Percentiles rank a stretch among this genome's conserved stretches.
Evolutionary conservation across 192 early-diverging fungal species (phyloP).

Genomic region (Backusella morwellensis): DNA sequence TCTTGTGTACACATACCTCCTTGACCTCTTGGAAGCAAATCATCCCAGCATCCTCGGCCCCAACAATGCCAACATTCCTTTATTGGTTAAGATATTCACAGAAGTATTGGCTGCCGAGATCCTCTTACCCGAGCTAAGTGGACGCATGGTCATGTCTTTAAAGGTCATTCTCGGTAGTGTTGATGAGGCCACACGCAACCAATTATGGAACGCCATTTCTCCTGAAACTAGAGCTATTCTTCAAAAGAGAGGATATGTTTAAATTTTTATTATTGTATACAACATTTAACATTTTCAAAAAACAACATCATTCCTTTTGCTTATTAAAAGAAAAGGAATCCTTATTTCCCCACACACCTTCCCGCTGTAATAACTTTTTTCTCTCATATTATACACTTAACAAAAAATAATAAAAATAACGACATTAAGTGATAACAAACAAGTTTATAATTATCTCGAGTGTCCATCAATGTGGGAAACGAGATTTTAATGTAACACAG

Average conservation of each 20-base stretch:
- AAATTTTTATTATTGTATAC: conserved; percentile 12
- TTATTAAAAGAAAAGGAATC: not conserved
- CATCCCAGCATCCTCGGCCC: conserved; percentile 61
- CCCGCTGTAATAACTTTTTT: not conserved
- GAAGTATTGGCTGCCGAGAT: conserved; percentile 58
- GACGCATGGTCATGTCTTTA: conserved; percentile 51
- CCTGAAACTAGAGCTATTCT: conserved; percentile 41
- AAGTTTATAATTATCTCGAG: not conserved
- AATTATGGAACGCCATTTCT: conserved; percentile 56
- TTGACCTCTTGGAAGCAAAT: conserved; percentile 66
- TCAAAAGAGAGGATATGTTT: conserved; percentile 30
- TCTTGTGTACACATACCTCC: conserved; percentile 71
- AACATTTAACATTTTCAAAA: not conserved
- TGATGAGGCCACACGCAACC: conserved; percentile 43
- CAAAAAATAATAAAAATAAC: not conserved
- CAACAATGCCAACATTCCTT: conserved; percentile 60
- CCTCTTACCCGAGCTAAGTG: conserved; percentile 39
- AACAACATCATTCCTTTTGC: not conserved
- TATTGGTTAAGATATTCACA: conserved; percentile 59
- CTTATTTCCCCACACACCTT: not conserved
- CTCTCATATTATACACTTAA: not conserved
- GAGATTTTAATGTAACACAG: too few relatives aligned
- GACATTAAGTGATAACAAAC: too few relatives aligned
- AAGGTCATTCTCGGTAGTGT: conserved; percentile 49
- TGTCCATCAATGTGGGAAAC: not conserved